Evolutionary conservation across 352 stramenopile species (phyloP).

Genomic region (Phytopythium delawarense): DNA sequence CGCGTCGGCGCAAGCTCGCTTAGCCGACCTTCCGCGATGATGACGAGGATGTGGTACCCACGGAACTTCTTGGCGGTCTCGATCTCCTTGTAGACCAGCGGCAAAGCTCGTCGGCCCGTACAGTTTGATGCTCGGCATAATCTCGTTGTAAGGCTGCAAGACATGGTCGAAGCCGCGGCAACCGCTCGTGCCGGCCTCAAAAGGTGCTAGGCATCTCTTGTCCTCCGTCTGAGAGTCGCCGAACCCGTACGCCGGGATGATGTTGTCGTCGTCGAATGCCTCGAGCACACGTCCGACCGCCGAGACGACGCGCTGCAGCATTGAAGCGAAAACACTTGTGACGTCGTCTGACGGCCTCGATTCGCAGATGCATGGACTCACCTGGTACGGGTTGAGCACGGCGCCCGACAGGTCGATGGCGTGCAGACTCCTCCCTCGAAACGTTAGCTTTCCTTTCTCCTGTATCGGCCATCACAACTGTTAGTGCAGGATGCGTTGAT

Average conservation of each 20-base stretch:
- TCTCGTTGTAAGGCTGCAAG: slow-evolving; percentile 48
- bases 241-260: slow-evolving; percentile 73
- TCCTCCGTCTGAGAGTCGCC: slow-evolving; percentile 48
- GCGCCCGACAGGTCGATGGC: slow-evolving; percentile 40
- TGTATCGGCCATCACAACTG: slow-evolving; percentile 12
- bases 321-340: background rate
- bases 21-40: slow-evolving; percentile 63
- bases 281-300: slow-evolving; percentile 61
- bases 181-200: slow-evolving; percentile 17
- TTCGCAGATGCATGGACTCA: slow-evolving; percentile 3
- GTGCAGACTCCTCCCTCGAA: slow-evolving; percentile 55
- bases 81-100: slow-evolving; percentile 60
- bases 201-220: slow-evolving; percentile 48
- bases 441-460: slow-evolving; percentile 60
- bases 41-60: slow-evolving; percentile 75
- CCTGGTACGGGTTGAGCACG: slow-evolving; percentile 59
- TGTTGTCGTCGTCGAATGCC: slow-evolving; percentile 76
- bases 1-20: slow-evolving; percentile 54
- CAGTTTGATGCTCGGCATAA: slow-evolving; percentile 53
- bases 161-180: slow-evolving; percentile 60
- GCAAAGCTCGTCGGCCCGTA: slow-evolving; percentile 72
- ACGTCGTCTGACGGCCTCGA: background rate
- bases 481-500: background rate
- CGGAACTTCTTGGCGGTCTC: slow-evolving; percentile 28
- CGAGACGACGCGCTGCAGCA: slow-evolving; percentile 37